Conservation (phyloP, 139 green algal genomes). For the Tetradesmus lagerheimii region DNA sequence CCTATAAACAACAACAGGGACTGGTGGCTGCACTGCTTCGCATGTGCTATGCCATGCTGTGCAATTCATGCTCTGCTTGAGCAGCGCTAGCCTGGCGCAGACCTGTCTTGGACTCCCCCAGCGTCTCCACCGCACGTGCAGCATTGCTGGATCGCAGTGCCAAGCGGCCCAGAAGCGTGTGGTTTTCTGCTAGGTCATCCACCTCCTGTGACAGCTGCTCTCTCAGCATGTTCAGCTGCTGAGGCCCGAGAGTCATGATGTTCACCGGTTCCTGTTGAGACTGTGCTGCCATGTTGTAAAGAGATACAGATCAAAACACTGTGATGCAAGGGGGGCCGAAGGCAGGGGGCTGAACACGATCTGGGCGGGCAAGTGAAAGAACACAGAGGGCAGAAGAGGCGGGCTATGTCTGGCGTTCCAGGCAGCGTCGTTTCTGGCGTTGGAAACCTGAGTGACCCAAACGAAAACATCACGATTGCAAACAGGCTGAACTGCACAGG, state of each 20-base stretch:
- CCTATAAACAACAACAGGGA: background rate
- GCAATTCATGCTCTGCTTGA: background rate
- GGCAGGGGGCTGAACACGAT: background rate
- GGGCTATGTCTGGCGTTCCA: background rate
- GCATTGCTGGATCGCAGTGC: slow-evolving; percentile 38
- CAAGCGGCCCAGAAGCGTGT: slow-evolving; percentile 27
- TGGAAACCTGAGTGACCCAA: background rate
- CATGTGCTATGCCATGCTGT: background rate
- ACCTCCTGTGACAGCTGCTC: slow-evolving; percentile 51
- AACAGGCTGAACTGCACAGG: background rate
- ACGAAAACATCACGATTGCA: background rate
- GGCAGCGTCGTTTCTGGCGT: background rate
- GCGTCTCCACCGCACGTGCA: slow-evolving; percentile 47
- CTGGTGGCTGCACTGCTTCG: background rate
- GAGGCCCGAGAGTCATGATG: background rate
- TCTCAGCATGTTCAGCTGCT: slow-evolving; percentile 45
- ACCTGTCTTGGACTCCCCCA: slow-evolving; percentile 59
- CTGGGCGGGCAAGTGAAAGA: background rate
- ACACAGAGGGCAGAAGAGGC: background rate
- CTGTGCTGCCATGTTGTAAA: slow-evolving; percentile 10
- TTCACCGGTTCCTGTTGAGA: background rate
- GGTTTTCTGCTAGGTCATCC: slow-evolving; percentile 46
- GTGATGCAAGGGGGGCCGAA: background rate
- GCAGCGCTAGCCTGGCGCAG: background rate
- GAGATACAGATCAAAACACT: background rate